Conservation (phyloP, 2,329 filamentous ascomycete species). For the Cryphonectria japonica region DNA sequence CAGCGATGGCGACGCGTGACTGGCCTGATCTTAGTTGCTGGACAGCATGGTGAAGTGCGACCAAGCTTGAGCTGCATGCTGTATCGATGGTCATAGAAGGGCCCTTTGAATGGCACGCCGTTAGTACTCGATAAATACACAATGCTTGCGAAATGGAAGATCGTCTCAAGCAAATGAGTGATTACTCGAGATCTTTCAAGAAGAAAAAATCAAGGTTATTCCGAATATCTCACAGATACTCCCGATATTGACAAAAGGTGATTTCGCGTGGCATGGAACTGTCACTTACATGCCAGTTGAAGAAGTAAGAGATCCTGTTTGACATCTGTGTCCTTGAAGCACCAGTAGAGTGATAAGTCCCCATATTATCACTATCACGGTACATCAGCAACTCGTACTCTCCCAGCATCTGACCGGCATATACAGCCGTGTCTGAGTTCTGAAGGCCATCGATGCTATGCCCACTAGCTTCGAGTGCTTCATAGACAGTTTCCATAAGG, state of each 20-base stretch:
- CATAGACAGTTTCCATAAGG: conserved; percentile 32
- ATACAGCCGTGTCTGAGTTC: conserved; percentile 37
- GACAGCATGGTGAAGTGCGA: conserved; percentile 45
- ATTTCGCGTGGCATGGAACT: no score
- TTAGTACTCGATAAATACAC: no score
- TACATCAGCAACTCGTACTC: conserved; percentile 34
- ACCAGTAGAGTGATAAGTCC: conserved; percentile 40
- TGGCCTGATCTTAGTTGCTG: conserved; percentile 40
- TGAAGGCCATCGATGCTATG: conserved; percentile 28
- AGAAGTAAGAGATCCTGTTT: conserved; percentile 46
- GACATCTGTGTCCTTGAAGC: conserved; percentile 35
- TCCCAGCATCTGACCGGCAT: conserved; percentile 33
- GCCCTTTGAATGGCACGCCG: conserved; percentile 21
- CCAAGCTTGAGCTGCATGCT: conserved; percentile 46
- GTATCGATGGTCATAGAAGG: conserved; percentile 49
- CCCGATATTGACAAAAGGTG: no score
- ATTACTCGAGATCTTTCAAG: no score
- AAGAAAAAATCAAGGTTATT: no score
- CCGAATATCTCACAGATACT: no score
- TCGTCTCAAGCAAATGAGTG: no score
- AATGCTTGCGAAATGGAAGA: no score
- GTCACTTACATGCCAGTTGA: conserved; percentile 39
- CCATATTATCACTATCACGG: conserved; percentile 29
- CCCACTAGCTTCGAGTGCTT: conserved; percentile 31
- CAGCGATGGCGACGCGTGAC: conserved; percentile 39